Evolutionary conservation across 139 green algal species (phyloP), one percentile per base, ranked within the genome.

Genomic region (Tetraselmis chui): DNA sequence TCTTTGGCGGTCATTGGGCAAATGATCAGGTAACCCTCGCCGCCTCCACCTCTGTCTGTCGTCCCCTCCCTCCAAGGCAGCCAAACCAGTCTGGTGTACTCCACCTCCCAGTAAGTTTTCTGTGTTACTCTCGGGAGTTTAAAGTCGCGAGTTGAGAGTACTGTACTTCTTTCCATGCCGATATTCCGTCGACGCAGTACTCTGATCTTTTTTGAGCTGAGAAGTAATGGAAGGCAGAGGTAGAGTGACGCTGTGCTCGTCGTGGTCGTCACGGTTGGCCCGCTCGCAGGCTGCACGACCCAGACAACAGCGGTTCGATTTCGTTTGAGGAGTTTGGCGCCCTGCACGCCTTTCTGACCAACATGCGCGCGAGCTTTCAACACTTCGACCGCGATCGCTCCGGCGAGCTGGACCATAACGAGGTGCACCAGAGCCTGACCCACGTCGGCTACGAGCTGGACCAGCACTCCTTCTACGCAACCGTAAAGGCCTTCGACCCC

Each of bases 331-430:
- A 90, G 31, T 91, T 91, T 30, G 29, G 81, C 1, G 79, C 59
- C 27, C 88, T 94, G 22, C 89, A 93, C 67, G 59, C 80, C 25
- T 93, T 93, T 76, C 84, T 94, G 32, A 86, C 82, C 0, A 84
- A 86, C 77, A 87, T 91, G 76, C 88, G 91, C 31, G 79, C 83
- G 1, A 82, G 59, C 24, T 91, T 89, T 76, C 30, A 84, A 30
- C 83, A 83, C 30, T 89, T 89, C 83, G 87, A 87, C 75, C 76
- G 67, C 67, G 79, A 89, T 30, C 31, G 67, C 24, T 80, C 25
- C 30, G 82, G 84, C 5, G 75, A 76, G 22, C 82, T 92, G 1
- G 80, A 86, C 31, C 83, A 83, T 29, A 27, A 29, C 0, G 85
- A 91, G 59, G 83, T 85, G 28, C 59, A 59, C 0, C 78, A 87